Percentiles rank a stretch among this genome's conserved stretches.
Conservation (phyloP, 352 stramenopile genomes). For the Phytophthora europaea region DNA sequence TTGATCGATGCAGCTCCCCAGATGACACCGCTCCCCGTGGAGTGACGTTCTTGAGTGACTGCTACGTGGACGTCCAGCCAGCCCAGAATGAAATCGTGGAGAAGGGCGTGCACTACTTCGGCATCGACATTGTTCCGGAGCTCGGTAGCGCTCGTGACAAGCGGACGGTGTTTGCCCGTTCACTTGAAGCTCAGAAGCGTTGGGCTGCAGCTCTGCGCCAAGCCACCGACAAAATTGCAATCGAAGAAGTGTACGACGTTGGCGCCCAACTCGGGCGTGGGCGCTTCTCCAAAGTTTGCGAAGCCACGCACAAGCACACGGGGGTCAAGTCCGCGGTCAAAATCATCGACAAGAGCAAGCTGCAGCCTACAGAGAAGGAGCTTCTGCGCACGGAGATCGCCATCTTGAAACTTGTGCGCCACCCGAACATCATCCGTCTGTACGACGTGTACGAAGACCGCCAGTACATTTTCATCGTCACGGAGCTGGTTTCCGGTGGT, state of each 20-base stretch:
- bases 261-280: slow-evolving; percentile 89
- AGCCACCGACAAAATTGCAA: slow-evolving; percentile 89
- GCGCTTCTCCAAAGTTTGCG: slow-evolving; percentile 91
- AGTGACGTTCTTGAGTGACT: slow-evolving; percentile 84
- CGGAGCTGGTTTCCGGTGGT: slow-evolving; percentile 96
- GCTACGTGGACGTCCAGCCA: slow-evolving; percentile 76
- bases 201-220: slow-evolving; percentile 84
- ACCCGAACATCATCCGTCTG: slow-evolving; percentile 90
- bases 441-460: slow-evolving; percentile 94
- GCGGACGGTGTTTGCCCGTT: slow-evolving; percentile 87
- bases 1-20: slow-evolving; percentile 45
- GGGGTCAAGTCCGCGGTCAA: slow-evolving; percentile 91
- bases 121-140: slow-evolving; percentile 89
- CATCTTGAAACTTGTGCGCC: slow-evolving; percentile 94
- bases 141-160: slow-evolving; percentile 73
- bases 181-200: slow-evolving; percentile 73
- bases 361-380: slow-evolving; percentile 90
- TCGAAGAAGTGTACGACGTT: slow-evolving; percentile 93
- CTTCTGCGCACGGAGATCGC: slow-evolving; percentile 94
- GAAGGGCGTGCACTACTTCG: slow-evolving; percentile 87
- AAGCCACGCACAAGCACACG: slow-evolving; percentile 71
- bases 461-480: slow-evolving; percentile 98
- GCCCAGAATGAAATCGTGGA: slow-evolving; percentile 68
- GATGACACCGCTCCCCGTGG: slow-evolving; percentile 81
- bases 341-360: slow-evolving; percentile 94